A percentile compares a stretch with the other conserved stretches of the same genome.
phyloP scores from a whole-genome alignment of 2,329 filamentous ascomycete species.

The Cucurbitaria berberidis region DNA sequence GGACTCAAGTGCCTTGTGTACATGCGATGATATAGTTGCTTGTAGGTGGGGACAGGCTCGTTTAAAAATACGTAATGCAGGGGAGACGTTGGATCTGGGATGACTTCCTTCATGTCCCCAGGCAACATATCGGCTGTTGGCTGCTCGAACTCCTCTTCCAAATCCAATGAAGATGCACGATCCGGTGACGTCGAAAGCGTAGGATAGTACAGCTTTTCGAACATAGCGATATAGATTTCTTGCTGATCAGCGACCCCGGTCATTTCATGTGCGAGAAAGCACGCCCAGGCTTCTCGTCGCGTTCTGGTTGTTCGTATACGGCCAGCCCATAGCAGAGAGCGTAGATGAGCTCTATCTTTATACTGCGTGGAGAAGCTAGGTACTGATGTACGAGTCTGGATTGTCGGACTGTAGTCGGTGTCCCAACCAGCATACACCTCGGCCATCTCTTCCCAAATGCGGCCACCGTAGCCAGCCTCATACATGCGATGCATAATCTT shows the following conservation, averaged over 20 bases:
- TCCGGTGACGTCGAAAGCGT: constrained; percentile 11
- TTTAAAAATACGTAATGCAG: constrained; percentile 69
- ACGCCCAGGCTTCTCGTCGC: constrained; percentile 68
- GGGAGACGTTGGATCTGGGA: constrained; percentile 63
- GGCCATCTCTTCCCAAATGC: constrained; percentile 61
- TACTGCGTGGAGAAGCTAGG: constrained; percentile 17
- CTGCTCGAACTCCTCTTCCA: constrained; percentile 5
- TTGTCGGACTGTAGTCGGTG: constrained; percentile 66
- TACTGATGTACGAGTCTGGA: constrained; percentile 62
- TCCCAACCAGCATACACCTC: constrained; percentile 67
- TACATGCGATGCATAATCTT: constrained; percentile 62
- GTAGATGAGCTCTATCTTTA: constrained; percentile 4
- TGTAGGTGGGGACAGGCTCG: constrained; percentile 64
- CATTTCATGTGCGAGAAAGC: constrained; percentile 63
- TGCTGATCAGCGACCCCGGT: constrained; percentile 45
- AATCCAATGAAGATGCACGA: constrained; percentile 8
- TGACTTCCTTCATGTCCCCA: constrained; percentile 65
- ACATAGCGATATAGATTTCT: constrained; percentile 62
- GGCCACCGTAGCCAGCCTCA: constrained; percentile 63
- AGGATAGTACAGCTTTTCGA: constrained; percentile 59
- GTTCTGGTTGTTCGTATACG: constrained; percentile 66
- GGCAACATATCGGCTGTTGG: constrained; percentile 51
- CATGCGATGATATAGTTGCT: constrained; percentile 67
- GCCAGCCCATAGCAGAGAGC: constrained; percentile 59
- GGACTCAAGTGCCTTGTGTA: constrained; percentile 57